Evolutionary conservation across 805 yeast species (phyloP).

Genomic region (Candida patagonica): DNA sequence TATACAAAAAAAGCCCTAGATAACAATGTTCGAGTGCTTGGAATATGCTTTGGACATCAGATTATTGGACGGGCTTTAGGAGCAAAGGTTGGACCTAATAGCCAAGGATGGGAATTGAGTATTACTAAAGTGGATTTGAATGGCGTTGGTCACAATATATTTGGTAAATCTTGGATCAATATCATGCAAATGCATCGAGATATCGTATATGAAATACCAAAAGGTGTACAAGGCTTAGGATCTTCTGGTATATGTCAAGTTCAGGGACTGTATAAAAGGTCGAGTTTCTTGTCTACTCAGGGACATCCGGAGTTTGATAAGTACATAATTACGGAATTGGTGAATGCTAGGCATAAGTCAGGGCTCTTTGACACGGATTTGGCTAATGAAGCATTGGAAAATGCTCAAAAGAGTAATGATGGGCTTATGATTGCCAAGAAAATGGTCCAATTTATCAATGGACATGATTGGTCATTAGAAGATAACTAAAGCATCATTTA

Average conservation of each 20-base stretch:
- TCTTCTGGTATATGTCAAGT: constrained; percentile 43
- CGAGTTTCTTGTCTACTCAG: constrained; percentile 58
- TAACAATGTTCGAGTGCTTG: constrained; percentile 18
- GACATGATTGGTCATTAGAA: background rate
- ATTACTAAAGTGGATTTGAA: constrained; percentile 41
- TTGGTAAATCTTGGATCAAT: constrained; percentile 24
- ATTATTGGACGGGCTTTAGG: constrained; percentile 60
- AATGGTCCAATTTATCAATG: constrained; percentile 14
- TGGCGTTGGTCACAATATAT: constrained; percentile 31
- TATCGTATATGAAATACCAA: constrained; percentile 38
- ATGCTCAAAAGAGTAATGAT: constrained; percentile 13
- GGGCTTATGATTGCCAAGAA: constrained; percentile 17
- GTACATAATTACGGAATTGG: constrained; percentile 18
- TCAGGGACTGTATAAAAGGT: constrained; percentile 57
- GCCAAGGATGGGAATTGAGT: constrained; percentile 69
- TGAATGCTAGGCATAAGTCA: constrained; percentile 10
- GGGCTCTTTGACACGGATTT: constrained; percentile 11
- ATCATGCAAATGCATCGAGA: constrained; percentile 55
- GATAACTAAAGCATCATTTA: too few relatives aligned
- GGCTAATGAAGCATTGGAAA: constrained; percentile 11
- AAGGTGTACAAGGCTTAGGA: constrained; percentile 39
- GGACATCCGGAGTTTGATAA: constrained; percentile 81
- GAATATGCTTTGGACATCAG: constrained; percentile 88
- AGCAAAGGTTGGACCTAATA: constrained; percentile 46
- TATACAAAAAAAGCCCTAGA: constrained; percentile 18